Evolutionary conservation across 352 stramenopile species (phyloP).

Genomic region (Chrysophaeum taylorii): DNA sequence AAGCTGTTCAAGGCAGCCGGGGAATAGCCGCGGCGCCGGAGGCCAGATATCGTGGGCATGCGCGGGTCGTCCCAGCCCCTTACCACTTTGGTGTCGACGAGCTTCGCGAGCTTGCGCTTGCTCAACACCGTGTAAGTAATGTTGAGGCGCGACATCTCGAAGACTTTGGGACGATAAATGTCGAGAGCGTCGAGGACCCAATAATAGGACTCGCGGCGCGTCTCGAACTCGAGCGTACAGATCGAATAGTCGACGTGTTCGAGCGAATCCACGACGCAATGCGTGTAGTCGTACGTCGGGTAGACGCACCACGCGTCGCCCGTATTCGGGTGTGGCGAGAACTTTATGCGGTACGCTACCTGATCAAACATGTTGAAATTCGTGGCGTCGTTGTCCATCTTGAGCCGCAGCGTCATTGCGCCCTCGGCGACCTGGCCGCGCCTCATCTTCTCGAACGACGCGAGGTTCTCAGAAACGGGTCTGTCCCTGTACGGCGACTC

Average conservation of each 20-base stretch:
- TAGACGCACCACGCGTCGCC: slow-evolving; percentile 98
- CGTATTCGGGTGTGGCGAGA: slow-evolving; percentile 88
- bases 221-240: slow-evolving; percentile 99
- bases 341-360: slow-evolving; percentile 96
- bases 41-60: slow-evolving; percentile 92
- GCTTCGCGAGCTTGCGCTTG: slow-evolving; percentile 94
- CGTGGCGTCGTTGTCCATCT: slow-evolving; percentile 91
- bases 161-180: slow-evolving; percentile 89
- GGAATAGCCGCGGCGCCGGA: slow-evolving; percentile 69
- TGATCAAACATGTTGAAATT: slow-evolving; percentile 94
- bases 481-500: slow-evolving; percentile 63
- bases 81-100: slow-evolving; percentile 64
- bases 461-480: slow-evolving; percentile 79
- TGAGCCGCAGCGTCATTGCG: slow-evolving; percentile 70
- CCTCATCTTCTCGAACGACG: slow-evolving; percentile 94
- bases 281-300: slow-evolving; percentile 98
- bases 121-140: slow-evolving; percentile 96
- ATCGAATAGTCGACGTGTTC: slow-evolving; percentile 99
- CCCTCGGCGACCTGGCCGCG: slow-evolving; percentile 75
- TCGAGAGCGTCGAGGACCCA: slow-evolving; percentile 93
- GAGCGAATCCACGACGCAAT: slow-evolving; percentile 94
- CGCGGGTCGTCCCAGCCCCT: slow-evolving; percentile 88
- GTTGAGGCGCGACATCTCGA: slow-evolving; percentile 86
- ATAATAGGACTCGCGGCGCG: slow-evolving; percentile 93
- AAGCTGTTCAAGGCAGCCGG: slow-evolving; percentile 75